Base-by-base conservation (phyloP, 352 stramenopile species). In the Globisporangium nodosum region DNA sequence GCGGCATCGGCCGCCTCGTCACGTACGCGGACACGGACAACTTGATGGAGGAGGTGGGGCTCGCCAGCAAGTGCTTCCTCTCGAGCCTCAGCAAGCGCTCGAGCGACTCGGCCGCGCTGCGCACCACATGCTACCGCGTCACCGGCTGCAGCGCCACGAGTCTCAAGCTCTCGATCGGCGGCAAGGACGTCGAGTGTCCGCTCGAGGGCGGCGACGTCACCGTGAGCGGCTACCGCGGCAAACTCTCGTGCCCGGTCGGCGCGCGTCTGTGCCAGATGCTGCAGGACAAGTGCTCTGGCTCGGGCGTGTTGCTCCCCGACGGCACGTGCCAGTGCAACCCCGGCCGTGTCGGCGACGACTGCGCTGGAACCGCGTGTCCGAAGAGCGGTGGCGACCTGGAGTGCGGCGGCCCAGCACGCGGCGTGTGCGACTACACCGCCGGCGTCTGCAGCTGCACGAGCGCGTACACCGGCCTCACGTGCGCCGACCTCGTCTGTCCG, bases 51-150 rank as follows among this genome's bases (percentile, higher is more conserved):
- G 71, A 74, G 30, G 54, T 75, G 1, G 76, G 78, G 0, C 46
- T 71, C 0, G 74, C 58, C 15, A 89, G 80, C 50, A 82, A 85
- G 30, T 92, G 82, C 48, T 92, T 92, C 48, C 55, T 73, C n/a
- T 89, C 80, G 7, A 92, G 73, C 60, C 62, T 92, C 1, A 81
- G 66, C 64, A 75, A 64, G n/a, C 64, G 50, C 3, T 82, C 64
- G 3, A 77, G 69, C 35, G 56, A 70, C 43, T 68, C 65, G 1
- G 64, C 58, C 1, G 63, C 55, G 2, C 24, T 80, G 3, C 66
- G 74, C 11, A 64, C 76, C 15, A 73, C 68, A 8, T 92, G 82
- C 54, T 92, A 88, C 64, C 63, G 75, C 45, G 73, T 90, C 0
- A 11, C 81, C 1, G 70, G 71, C 2, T 92, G 82, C 52, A 76